Percentiles rank a stretch among this genome's conserved stretches.
Evolutionary conservation across 2,329 filamentous ascomycete species (phyloP).

Genomic region (Aspergillus carbonarius): DNA sequence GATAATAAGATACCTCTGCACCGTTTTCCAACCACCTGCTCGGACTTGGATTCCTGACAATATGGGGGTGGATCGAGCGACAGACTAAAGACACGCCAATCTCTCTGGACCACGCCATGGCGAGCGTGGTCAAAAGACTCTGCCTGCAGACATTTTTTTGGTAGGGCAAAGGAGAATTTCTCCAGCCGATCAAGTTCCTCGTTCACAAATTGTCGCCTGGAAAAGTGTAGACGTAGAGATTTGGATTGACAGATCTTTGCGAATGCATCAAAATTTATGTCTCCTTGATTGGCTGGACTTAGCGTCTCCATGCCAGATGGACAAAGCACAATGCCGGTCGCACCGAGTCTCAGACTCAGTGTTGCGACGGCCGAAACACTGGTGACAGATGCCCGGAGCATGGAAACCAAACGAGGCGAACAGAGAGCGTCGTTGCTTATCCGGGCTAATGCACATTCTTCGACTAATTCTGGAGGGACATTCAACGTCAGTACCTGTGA

Average conservation of each 20-base stretch:
- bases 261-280: slow-evolving; percentile 14
- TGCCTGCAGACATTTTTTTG: slow-evolving; percentile 12
- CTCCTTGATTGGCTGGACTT: slow-evolving; percentile 11
- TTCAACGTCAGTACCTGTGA: slow-evolving; percentile 19
- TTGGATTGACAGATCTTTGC: slow-evolving; percentile 20
- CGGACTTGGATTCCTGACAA: slow-evolving; percentile 9
- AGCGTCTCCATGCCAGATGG: slow-evolving; percentile 13
- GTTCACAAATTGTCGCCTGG: slow-evolving; percentile 18
- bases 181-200: slow-evolving; percentile 15
- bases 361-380: slow-evolving; percentile 19
- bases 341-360: slow-evolving; percentile 15
- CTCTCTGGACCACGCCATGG: slow-evolving; percentile 14
- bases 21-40: slow-evolving; percentile 16
- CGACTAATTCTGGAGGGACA: slow-evolving; percentile 15
- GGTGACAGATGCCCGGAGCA: slow-evolving; percentile 13
- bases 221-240: slow-evolving; percentile 19
- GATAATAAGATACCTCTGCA: slow-evolving; percentile 19
- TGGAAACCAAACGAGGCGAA: slow-evolving; percentile 12
- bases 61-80: slow-evolving; percentile 20
- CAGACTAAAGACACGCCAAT: slow-evolving; percentile 17
- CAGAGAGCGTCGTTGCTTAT: slow-evolving; percentile 17
- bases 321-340: slow-evolving; percentile 18
- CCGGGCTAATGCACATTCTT: slow-evolving; percentile 14
- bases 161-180: slow-evolving; percentile 14
- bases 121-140: slow-evolving; percentile 15